These are phyloP conservation scores for Dunaliella sp. DNA, from an alignment of 139 green algal genomes.

Conservation along the genomic window DNA sequence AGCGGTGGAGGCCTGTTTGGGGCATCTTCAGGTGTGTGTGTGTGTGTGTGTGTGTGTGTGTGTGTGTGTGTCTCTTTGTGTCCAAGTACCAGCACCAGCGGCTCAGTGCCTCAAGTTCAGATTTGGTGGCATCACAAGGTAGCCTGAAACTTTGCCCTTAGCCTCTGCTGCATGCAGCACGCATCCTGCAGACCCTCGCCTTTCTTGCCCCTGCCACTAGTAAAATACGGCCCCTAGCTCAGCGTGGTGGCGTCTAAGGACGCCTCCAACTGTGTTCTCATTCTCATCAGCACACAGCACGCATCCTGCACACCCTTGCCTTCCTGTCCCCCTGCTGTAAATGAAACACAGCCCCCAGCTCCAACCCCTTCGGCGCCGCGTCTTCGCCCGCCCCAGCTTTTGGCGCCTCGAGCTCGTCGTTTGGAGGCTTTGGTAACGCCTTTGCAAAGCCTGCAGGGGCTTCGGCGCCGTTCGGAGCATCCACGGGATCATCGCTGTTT, in stretches of 20 bases:
- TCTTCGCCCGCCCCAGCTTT: conserved; percentile 22
- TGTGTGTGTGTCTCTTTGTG: neutral
- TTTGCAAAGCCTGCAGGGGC: neutral
- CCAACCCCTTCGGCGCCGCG: conserved; percentile 27
- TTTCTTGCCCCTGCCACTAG: no score
- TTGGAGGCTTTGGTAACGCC: conserved; percentile 26
- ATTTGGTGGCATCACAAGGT: no score
- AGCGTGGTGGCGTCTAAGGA: no score
- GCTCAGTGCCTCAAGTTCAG: no score
- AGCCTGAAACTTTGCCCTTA: no score
- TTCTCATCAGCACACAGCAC: no score
- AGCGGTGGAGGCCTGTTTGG: neutral
- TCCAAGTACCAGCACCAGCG: no score
- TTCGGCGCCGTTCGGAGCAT: conserved; percentile 33
- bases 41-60: neutral
- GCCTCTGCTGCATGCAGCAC: neutral
- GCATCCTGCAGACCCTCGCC: neutral
- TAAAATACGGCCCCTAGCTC: no score
- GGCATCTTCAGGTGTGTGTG: neutral
- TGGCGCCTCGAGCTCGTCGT: conserved; percentile 1
- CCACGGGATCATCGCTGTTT: conserved; percentile 12
- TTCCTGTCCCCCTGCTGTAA: conserved; percentile 20
- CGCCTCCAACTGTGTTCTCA: no score
- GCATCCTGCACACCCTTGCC: no score
- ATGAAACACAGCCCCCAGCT: neutral